phyloP scores from a whole-genome alignment of 495 filamentous ascomycete species.

The Talaromyces wortmannii region DNA sequence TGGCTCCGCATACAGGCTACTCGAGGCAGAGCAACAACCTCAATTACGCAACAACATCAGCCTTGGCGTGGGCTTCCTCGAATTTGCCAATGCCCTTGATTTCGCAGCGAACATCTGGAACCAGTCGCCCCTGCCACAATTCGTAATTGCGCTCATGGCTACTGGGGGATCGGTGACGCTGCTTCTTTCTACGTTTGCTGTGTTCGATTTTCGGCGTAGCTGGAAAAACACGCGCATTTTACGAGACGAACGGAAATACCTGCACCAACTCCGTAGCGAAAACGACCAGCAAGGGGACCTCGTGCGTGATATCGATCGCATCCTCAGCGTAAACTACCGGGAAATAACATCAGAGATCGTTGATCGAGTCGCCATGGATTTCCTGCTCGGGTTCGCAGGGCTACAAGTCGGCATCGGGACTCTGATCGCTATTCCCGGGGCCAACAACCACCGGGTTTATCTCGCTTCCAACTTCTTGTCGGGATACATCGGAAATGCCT shows the following conservation, averaged over 20 bases:
- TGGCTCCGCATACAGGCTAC: neutral
- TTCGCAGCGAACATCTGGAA: neutral
- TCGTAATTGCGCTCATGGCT: neutral
- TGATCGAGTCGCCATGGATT: neutral
- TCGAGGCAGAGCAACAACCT: neutral
- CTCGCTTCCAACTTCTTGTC: neutral
- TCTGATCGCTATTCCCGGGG: neutral
- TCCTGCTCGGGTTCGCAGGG: neutral
- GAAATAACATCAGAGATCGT: neutral
- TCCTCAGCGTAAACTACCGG: neutral
- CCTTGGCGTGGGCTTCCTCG: neutral
- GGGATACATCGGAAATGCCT: neutral
- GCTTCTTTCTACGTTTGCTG: neutral
- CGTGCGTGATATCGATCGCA: neutral
- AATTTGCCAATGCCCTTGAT: neutral
- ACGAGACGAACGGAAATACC: conserved; percentile 4
- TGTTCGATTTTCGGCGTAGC: neutral
- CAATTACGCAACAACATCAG: neutral
- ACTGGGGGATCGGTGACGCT: neutral
- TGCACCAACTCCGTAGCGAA: conserved; percentile 8
- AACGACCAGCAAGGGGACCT: neutral
- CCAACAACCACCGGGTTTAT: neutral
- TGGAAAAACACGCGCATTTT: neutral
- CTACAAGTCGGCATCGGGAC: neutral
- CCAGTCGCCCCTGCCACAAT: neutral